Base-by-base conservation (phyloP, 108 stramenopile genomes). In the Schizochytrium sp. region DNA sequence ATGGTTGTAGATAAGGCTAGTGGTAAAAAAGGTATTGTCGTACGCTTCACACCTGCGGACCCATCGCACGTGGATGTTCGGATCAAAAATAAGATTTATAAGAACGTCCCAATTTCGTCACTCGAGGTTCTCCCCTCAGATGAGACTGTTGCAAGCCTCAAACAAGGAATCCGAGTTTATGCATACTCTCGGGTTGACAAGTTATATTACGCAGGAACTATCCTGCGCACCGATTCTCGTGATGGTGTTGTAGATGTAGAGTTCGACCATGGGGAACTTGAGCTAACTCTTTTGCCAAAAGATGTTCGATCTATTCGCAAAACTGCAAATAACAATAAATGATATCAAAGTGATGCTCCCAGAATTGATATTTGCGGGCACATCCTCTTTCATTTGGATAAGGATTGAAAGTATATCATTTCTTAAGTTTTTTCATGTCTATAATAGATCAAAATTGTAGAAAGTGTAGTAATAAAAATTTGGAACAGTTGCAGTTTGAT, bases 181-280 rank as follows among this genome's bases (percentile, higher is more conserved):
- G 47, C 50, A 10, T 40, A 5, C 5, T 55, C 53, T 5, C 17
- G 5, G 1, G 76, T 55, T 40, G 76, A 83, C 28, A 8, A 42
- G 5, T 53, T 47, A 0, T 83, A 40, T 28, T 83, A 47, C 28
- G 17, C 76, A 7, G 76, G 76, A 17, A 13, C 5, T 5, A 42
- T 83, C 19, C 8, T 10, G 10, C 76, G 76, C 47, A 40, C 40
- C 15, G 47, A 55, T 28, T n/a, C 45, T 17, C 50, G 53, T 5
- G 55, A 83, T 28, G 53, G 50, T 38, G 13, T 5, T 83, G 50
- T 38, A 2, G 64, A 83, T 42, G 76, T 83, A 55, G 38, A 55
- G 5, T 55, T 83, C 28, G 76, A 83, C 47, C 76, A 83, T 53
- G 76, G 76, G 10, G 76, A 83, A 42, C 17, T 5, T 28, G 76